Evolutionary conservation across 2,329 filamentous ascomycete genomes (phyloP).

Genomic region (Talaromyces sp.): DNA sequence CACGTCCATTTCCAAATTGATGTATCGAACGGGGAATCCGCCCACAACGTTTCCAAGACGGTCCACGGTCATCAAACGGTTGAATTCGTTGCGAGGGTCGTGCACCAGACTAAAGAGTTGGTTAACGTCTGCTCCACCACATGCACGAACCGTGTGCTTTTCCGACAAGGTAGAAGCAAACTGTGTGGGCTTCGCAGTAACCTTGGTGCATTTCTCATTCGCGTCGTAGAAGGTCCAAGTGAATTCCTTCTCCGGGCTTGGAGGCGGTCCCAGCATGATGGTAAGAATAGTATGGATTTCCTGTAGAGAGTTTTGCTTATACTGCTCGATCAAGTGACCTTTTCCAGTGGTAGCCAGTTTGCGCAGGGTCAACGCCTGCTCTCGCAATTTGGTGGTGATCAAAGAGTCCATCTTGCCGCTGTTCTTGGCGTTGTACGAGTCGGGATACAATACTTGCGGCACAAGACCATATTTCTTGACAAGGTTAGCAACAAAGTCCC

Average conservation of each 20-base stretch:
- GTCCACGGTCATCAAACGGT: conserved; percentile 69
- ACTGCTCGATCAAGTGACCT: conserved; percentile 39
- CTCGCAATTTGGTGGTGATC: conserved; percentile 80
- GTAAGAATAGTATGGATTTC: conserved; percentile 80
- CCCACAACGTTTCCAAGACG: conserved; percentile 78
- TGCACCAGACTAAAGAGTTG: conserved; percentile 76
- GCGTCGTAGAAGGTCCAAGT: conserved; percentile 76
- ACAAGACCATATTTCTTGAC: conserved; percentile 86
- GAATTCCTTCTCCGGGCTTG: conserved; percentile 64
- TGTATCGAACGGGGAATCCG: conserved; percentile 70
- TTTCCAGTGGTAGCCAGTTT: conserved; percentile 42
- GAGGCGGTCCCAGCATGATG: conserved; percentile 75
- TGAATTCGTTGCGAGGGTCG: conserved; percentile 73
- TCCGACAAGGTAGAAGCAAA: conserved; percentile 68
- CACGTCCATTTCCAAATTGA: conserved; percentile 69
- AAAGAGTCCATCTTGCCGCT: conserved; percentile 66
- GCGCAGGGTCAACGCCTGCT: conserved; percentile 73
- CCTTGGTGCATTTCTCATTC: conserved; percentile 57
- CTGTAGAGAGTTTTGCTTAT: conserved; percentile 70
- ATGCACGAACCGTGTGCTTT: conserved; percentile 53
- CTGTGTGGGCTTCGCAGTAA: conserved; percentile 62
- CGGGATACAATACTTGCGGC: conserved; percentile 75
- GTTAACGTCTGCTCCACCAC: conserved; percentile 57
- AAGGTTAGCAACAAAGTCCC: conserved; percentile 87
- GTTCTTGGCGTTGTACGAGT: conserved; percentile 72